These are phyloP conservation scores for Thalia dealbata DNA, from an alignment of 176 grass and related monocot species.

Conservation along the genomic window DNA sequence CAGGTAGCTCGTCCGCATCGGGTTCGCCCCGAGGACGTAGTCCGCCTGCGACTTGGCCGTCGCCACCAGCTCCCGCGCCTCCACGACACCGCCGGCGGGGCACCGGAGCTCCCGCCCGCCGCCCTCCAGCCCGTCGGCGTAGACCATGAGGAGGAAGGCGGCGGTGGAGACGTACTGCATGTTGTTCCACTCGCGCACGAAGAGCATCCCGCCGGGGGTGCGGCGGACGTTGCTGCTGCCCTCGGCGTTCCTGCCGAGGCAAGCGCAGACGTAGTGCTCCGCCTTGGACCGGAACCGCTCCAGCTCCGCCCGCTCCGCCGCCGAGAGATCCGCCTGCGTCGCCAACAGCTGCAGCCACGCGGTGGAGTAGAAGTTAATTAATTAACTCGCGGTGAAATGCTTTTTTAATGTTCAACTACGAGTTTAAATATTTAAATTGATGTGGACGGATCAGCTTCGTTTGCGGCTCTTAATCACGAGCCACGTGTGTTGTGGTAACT, in stretches of 20 bases:
- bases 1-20: constrained; percentile 5
- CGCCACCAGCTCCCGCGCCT: neutral
- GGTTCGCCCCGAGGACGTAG: constrained; percentile 3
- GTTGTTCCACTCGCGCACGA: constrained; percentile 16
- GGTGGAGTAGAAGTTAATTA: neutral
- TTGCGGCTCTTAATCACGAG: too few relatives aligned
- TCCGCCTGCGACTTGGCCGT: constrained; percentile 3
- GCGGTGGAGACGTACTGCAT: constrained; percentile 14
- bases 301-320: neutral
- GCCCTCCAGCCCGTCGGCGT: neutral
- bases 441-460: too few relatives aligned
- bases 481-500: too few relatives aligned
- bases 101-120: neutral
- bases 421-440: too few relatives aligned
- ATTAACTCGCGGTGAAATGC: neutral
- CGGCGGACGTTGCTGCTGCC: neutral
- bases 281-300: constrained; percentile 2
- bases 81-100: neutral
- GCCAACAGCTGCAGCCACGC: neutral
- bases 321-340: neutral
- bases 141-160: constrained; percentile 6
- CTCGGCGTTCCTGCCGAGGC: constrained; percentile 1
- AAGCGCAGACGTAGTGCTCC: constrained; percentile 9
- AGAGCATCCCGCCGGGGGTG: constrained; percentile 13
- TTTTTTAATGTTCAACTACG: too few relatives aligned